Evolutionary conservation across 768 basidiomycete species (phyloP).

Genomic region (Agrocybe praecox): DNA sequence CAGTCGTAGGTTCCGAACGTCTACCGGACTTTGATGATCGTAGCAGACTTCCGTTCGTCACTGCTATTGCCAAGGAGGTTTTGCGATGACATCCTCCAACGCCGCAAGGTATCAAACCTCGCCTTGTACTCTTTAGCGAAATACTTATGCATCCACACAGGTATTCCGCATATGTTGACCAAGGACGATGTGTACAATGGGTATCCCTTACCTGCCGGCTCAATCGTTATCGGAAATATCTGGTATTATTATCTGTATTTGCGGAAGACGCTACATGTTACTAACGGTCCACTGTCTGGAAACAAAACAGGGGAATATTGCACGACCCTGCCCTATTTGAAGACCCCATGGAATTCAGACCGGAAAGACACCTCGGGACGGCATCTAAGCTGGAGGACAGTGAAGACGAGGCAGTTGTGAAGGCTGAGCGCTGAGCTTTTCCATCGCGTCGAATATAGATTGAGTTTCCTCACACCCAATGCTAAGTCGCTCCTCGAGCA

Average conservation of each 20-base stretch:
- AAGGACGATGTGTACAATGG: conserved; percentile 18
- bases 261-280: no score
- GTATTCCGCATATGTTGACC: conserved; percentile 11
- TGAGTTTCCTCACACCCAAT: neutral
- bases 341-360: conserved; percentile 12
- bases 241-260: no score
- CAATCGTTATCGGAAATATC: conserved; percentile 33
- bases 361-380: conserved; percentile 12
- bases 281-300: no score
- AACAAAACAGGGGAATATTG: conserved; percentile 16
- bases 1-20: conserved; percentile 1
- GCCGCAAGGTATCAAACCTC: conserved; percentile 1
- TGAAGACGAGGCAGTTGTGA: neutral
- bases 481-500: neutral
- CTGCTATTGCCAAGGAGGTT: conserved; percentile 9
- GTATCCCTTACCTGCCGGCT: conserved; percentile 35
- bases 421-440: neutral
- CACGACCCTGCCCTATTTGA: conserved; percentile 2
- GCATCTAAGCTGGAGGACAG: neutral
- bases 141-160: neutral
- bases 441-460: neutral
- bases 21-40: conserved; percentile 3
- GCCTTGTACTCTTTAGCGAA: no score
- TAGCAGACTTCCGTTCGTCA: conserved; percentile 5
- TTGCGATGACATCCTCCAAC: conserved; percentile 9